Evolutionary conservation across 805 yeast genomes (phyloP).

Genomic region (Lachancea kluyveri): DNA sequence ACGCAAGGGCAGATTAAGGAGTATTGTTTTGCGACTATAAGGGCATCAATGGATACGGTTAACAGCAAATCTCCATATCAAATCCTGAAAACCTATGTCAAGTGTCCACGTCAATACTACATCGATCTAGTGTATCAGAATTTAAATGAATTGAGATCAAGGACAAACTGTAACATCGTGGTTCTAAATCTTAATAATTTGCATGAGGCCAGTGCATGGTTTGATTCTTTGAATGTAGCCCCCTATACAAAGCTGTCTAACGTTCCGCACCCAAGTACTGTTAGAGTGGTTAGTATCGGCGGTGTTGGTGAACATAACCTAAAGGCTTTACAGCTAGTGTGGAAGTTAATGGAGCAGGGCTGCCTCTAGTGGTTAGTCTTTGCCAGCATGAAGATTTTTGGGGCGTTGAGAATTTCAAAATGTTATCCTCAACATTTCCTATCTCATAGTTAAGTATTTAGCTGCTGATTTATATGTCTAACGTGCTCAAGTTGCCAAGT

Average conservation of each 20-base stretch:
- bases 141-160: constrained; percentile 26
- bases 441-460: no score
- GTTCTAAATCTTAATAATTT: constrained; percentile 28
- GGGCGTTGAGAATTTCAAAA: no score
- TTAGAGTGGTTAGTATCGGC: constrained; percentile 27
- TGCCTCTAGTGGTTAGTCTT: no score
- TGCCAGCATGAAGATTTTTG: no score
- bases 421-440: no score
- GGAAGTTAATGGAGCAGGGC: no score
- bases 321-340: constrained; percentile 22
- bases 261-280: constrained; percentile 28
- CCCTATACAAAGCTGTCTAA: constrained; percentile 18
- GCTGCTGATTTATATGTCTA: no score
- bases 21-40: constrained; percentile 25
- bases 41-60: constrained; percentile 22
- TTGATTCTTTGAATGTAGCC: constrained; percentile 18
- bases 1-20: constrained; percentile 27
- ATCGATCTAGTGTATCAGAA: constrained; percentile 23
- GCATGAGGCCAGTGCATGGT: constrained; percentile 30
- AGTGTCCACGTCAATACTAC: constrained; percentile 28
- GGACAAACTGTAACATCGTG: constrained; percentile 30
- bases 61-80: constrained; percentile 26
- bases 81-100: constrained; percentile 28
- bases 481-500: no score
- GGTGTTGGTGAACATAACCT: constrained; percentile 29